phyloP scores from a whole-genome alignment of 2,329 filamentous ascomycete genomes.

The Monosporascus sp. region DNA sequence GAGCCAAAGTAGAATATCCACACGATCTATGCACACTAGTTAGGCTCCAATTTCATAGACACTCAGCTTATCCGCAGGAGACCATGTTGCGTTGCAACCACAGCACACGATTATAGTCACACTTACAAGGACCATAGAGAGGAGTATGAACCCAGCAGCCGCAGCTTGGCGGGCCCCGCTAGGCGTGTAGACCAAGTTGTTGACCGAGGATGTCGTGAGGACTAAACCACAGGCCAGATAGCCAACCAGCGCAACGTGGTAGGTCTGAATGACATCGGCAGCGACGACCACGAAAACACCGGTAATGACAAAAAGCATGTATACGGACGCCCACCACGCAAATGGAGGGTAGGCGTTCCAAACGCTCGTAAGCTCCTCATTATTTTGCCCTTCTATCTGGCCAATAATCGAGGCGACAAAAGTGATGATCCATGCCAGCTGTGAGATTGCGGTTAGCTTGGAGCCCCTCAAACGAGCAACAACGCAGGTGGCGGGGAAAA shows the following conservation, averaged over 20 bases:
- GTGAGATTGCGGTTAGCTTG: constrained; percentile 16
- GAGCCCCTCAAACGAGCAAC: constrained; percentile 1
- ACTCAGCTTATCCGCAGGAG: background rate
- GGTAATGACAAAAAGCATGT: constrained; percentile 75
- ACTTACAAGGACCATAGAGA: constrained; percentile 87
- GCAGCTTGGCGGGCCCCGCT: constrained; percentile 75
- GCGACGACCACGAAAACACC: constrained; percentile 80
- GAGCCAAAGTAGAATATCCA: constrained; percentile 99
- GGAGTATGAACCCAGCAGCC: constrained; percentile 85
- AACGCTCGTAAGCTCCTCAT: constrained; percentile 18
- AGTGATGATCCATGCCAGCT: constrained; percentile 94
- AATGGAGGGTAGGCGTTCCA: constrained; percentile 67
- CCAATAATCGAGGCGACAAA: constrained; percentile 83
- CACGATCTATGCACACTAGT: constrained; percentile 58
- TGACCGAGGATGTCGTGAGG: constrained; percentile 79
- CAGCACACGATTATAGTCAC: background rate
- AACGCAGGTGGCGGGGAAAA: background rate
- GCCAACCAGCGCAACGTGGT: constrained; percentile 86
- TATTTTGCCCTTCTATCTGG: constrained; percentile 36
- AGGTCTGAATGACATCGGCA: constrained; percentile 78
- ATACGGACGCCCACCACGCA: constrained; percentile 87
- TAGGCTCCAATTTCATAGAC: background rate
- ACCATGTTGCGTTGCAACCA: background rate
- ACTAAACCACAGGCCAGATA: constrained; percentile 81
- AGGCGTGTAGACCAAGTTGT: constrained; percentile 74